Evolutionary conservation across 768 basidiomycete genomes (phyloP).

Genomic region (Termitomyces sp.): DNA sequence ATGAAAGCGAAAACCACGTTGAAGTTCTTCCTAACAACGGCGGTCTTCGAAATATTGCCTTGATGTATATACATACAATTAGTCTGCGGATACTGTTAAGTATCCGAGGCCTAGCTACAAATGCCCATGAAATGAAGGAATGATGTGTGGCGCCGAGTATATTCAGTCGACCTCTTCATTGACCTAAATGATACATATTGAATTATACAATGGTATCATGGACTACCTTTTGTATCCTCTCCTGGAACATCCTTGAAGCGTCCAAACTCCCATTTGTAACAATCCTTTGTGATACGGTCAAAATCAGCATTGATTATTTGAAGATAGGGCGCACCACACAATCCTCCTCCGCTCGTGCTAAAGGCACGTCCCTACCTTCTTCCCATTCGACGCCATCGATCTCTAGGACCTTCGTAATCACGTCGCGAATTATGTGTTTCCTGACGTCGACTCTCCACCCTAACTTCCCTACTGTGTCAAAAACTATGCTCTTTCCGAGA

Average conservation of each 20-base stretch:
- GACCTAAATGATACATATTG: not conserved
- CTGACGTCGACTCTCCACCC: constrained; percentile 81
- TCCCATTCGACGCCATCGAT: constrained; percentile 49
- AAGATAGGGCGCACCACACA: constrained; percentile 8
- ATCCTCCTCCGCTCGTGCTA: constrained; percentile 11
- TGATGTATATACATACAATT: not conserved
- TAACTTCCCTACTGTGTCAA: constrained; percentile 80
- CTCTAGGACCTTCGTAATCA: constrained; percentile 61
- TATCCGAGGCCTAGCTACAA: not conserved
- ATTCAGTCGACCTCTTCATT: not conserved
- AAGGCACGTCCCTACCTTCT: constrained; percentile 32
- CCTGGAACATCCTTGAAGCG: constrained; percentile 5
- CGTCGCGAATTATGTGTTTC: constrained; percentile 65
- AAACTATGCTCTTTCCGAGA: constrained; percentile 80
- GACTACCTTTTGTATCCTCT: not conserved
- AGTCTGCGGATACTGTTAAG: not conserved
- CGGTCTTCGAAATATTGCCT: not conserved
- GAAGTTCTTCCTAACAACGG: not conserved
- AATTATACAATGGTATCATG: not conserved
- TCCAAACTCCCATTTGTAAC: constrained; percentile 15
- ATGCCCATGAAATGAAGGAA: not conserved
- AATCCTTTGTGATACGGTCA: constrained; percentile 7
- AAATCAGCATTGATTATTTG: not conserved
- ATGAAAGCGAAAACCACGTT: not conserved
- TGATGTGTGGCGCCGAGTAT: not conserved